Evolutionary conservation across 371 early-diverging fungal genomes (phyloP).

Genomic region (Entomophthora muscae): DNA sequence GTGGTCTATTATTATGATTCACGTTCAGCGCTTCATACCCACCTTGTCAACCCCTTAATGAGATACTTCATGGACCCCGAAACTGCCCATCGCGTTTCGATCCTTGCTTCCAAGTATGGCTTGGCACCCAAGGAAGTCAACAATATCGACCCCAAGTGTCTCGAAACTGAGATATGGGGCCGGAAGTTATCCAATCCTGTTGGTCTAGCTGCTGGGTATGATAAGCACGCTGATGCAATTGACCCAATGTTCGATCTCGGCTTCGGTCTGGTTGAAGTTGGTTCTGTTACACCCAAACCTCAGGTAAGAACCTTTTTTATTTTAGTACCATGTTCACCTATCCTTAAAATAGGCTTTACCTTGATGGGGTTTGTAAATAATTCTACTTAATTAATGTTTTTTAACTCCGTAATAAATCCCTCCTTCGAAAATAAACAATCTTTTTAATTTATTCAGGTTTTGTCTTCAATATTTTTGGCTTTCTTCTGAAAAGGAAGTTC

Average conservation of each 20-base stretch:
- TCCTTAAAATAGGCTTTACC: no score
- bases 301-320: conserved; percentile 39
- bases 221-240: conserved; percentile 68
- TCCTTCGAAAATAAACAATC: no score
- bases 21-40: conserved; percentile 43
- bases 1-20: conserved; percentile 21
- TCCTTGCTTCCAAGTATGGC: conserved; percentile 31
- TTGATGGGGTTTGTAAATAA: no score
- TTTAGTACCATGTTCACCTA: no score
- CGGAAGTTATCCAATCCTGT: conserved; percentile 49
- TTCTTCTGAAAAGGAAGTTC: no score
- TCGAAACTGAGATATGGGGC: conserved; percentile 39
- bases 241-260: conserved; percentile 59
- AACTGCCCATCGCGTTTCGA: conserved; percentile 39
- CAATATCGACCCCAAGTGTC: conserved; percentile 20
- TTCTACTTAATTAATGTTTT: no score
- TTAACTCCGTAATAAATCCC: no score
- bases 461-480: no score
- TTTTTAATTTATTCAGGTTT: no score
- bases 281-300: conserved; percentile 60
- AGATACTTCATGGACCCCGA: conserved; percentile 45
- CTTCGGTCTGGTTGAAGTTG: conserved; percentile 73
- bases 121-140: conserved; percentile 29
- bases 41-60: conserved; percentile 39
- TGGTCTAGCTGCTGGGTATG: conserved; percentile 73